phyloP scores from a whole-genome alignment of 2,329 filamentous ascomycete genomes.

The Akanthomyces uredinophilus region DNA sequence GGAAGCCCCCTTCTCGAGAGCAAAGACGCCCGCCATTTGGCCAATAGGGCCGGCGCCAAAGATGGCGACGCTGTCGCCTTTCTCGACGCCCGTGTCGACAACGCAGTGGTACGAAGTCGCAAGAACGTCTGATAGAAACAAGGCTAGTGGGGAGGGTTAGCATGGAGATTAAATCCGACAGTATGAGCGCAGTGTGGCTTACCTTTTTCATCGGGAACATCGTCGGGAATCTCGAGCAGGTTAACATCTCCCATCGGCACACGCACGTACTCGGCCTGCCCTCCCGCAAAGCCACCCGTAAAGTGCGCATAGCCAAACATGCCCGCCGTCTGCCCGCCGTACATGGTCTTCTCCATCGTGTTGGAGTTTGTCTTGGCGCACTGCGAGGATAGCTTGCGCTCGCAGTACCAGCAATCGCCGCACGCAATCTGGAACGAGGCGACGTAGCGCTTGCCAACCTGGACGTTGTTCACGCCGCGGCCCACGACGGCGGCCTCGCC shows the following conservation, averaged over 20 bases:
- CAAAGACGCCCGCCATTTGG: conserved; percentile 76
- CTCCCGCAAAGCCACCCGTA: conserved; percentile 80
- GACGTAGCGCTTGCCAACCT: conserved; percentile 66
- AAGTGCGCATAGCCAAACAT: conserved; percentile 74
- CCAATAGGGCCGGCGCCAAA: conserved; percentile 86
- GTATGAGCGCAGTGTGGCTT: conserved; percentile 3
- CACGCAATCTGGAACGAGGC: conserved; percentile 82
- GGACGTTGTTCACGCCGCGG: conserved; percentile 45
- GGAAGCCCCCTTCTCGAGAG: conserved; percentile 65
- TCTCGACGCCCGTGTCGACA: conserved; percentile 75
- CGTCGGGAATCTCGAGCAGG: conserved; percentile 69
- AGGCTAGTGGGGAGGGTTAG: conserved; percentile 26
- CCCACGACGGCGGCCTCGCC: conserved; percentile 54
- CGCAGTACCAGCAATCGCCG: conserved; percentile 69
- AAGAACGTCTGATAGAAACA: conserved; percentile 78
- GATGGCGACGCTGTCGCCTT: conserved; percentile 71
- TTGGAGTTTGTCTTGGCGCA: conserved; percentile 79
- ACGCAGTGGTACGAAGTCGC: conserved; percentile 76
- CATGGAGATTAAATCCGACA: no score
- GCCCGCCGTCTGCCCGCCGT: conserved; percentile 69
- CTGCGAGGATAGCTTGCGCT: conserved; percentile 70
- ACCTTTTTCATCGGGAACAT: conserved; percentile 78
- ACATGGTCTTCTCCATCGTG: conserved; percentile 66
- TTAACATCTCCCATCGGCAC: conserved; percentile 80
- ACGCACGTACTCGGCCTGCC: conserved; percentile 80